Base-by-base conservation (phyloP, 805 yeast genomes). In the Candida insectorum region DNA sequence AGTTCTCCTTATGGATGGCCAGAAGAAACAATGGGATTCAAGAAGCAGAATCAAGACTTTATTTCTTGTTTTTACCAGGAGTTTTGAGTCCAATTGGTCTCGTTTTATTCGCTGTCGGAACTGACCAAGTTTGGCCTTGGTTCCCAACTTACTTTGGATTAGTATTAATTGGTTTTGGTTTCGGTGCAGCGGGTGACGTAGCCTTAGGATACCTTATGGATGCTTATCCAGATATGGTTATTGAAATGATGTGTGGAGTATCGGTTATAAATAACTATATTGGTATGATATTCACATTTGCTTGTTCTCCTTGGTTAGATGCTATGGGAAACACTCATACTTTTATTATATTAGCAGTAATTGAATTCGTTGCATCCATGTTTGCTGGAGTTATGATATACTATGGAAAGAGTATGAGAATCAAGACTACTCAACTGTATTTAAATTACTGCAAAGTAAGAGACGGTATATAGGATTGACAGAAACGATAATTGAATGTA, bases 121-220 rank as follows among this genome's bases (percentile, higher is more conserved):
- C 65, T 2, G 67, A 58, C 34, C 52, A 49, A 13, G 37, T 38
- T 5, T 61, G 66, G 68, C 55, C 47, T 16, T 62, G 67, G 68
- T 50, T 49, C 26, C 61, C 60, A 12, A 59, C 62, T 9, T 62
- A 59, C 30, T 52, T 61, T n/a, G 68, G 68, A 7, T 47, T 62
- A 31, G 65, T 52, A 0, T 51, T 61, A 23, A 54, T 62, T 34
- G 69, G 67, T 4, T 50, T 62, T 25, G 67, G 65, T 6, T 62
- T 54, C 41, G 67, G 68, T 33, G 54, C 65, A 16, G 52, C 61
- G 6, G 66, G 69, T 27, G 67, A 61, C 43, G 58, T 58, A 10
- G 54, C 66, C 22, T 54, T 62, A 61, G 53, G 60, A 4, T 62
- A 62, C 37, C 43, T 61, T 29, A 61, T 62, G 66, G 68, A 61